A percentile compares a stretch with the other conserved stretches of the same genome.
These are phyloP conservation scores for Debaryomycetaceae sp. DNA, from an alignment of 1,139 yeast species.

Conservation along the genomic window DNA sequence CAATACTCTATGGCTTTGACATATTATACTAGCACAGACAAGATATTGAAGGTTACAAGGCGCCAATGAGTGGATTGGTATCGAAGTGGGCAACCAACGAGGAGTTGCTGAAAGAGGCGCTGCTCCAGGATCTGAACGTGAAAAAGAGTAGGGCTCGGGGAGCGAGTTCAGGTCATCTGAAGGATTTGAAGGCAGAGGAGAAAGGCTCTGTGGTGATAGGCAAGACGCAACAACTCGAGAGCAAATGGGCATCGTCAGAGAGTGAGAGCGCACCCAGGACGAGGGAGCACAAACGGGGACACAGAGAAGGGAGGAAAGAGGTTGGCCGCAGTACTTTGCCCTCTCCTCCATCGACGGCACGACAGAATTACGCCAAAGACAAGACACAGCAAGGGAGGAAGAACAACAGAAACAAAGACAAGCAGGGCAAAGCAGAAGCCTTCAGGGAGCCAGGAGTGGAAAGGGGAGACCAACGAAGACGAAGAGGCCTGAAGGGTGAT, in stretches of 20 bases:
- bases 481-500: neutral
- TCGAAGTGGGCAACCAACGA: slow-evolving; percentile 40
- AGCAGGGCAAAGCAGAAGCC: neutral
- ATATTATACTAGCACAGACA: neutral
- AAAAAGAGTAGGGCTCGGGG: slow-evolving; percentile 4
- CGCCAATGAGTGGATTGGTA: slow-evolving; percentile 29
- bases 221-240: slow-evolving; percentile 16
- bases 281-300: neutral
- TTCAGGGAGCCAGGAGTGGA: neutral
- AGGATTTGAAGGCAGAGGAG: slow-evolving; percentile 7
- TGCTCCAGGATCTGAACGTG: slow-evolving; percentile 16
- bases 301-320: slow-evolving; percentile 1
- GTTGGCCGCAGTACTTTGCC: neutral
- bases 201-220: slow-evolving; percentile 10
- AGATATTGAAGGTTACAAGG: neutral
- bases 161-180: neutral
- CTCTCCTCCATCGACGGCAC: slow-evolving; percentile 6
- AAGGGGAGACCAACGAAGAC: neutral
- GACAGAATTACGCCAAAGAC: neutral
- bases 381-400: neutral
- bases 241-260: slow-evolving; percentile 15
- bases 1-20: neutral
- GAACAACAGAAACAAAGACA: neutral
- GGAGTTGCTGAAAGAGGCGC: slow-evolving; percentile 21
- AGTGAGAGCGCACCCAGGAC: neutral